Conservation (phyloP, 257 asterid genomes). For the Verbena officinalis region DNA sequence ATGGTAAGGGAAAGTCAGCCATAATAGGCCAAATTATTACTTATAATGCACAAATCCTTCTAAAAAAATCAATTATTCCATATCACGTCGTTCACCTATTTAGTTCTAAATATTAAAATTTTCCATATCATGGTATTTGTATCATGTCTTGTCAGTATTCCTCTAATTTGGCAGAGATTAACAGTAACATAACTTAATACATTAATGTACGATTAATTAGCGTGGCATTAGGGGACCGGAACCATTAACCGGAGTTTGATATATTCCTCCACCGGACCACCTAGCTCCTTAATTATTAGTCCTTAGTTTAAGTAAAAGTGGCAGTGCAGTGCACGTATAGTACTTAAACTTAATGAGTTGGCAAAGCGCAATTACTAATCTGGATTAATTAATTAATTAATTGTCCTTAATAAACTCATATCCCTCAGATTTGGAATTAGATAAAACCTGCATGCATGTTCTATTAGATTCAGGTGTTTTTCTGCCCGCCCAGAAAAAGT, state of each 20-base stretch:
- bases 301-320: conserved; percentile 21
- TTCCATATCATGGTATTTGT: no score
- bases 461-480: conserved; percentile 38
- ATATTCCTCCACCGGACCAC: conserved; percentile 17
- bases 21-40: conserved; percentile 29
- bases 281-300: no score
- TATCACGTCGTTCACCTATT: no score
- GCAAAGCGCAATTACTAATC: conserved; percentile 3
- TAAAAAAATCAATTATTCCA: no score
- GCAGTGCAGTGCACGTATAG: no score
- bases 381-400: not conserved
- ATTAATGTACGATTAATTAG: conserved; percentile 5
- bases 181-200: no score
- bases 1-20: conserved; percentile 10
- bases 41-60: not conserved
- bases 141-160: no score
- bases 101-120: no score
- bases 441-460: conserved; percentile 34
- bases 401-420: not conserved
- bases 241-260: conserved; percentile 10
- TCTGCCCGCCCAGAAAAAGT: conserved; percentile 12
- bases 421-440: conserved; percentile 30
- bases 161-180: no score
- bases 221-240: conserved; percentile 1
- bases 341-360: not conserved